Evolutionary conservation across 108 stramenopile species (phyloP), one percentile per base, ranked within the genome.

Genomic region (Mayamaea pseudoterrestris): DNA sequence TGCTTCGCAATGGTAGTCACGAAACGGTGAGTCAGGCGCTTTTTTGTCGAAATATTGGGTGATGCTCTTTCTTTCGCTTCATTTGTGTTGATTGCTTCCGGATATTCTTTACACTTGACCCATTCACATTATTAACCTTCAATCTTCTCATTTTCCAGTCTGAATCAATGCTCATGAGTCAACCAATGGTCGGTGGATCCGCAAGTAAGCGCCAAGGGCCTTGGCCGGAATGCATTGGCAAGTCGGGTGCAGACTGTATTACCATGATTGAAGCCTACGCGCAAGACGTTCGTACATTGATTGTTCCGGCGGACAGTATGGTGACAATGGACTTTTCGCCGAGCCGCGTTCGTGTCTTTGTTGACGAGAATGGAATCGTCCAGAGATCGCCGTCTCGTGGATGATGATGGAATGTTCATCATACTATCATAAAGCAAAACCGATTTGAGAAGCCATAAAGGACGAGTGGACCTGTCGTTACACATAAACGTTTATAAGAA

Each of bases 181-280:
- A n/a, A n/a, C n/a, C n/a, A n/a, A n/a, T n/a, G n/a, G n/a, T n/a
- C n/a, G n/a, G n/a, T n/a, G n/a, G n/a, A n/a, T n/a, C n/a, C n/a
- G n/a, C n/a, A n/a, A n/a, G n/a, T n/a, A 41, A 41, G 5, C 40
- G 40, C 16, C 18, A 41, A 41, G 40, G 40, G 5, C 40, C 40
- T 9, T 41, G 40, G 40, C 40, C 40, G 21, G 40, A 41, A 41
- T 41, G 40, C 13, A 5, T 41, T 41, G 40, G 40, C 12, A 41
- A 20, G 40, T 16, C 16, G 12, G 16, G 18, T 41, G 5, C 8
- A 13, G 4, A 9, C 18, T 41, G 40, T 41, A 4, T 13, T 6
- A 20, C 16, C 5, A 9, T 5, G 40, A 41, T 41, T 4, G 18
- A 41, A 41, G 5, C 5, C 5, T 41, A 9, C 4, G 13, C 40